Evolutionary conservation across 1,284 basidiomycete species (phyloP).

Genomic region (Ganoderma sinense): DNA sequence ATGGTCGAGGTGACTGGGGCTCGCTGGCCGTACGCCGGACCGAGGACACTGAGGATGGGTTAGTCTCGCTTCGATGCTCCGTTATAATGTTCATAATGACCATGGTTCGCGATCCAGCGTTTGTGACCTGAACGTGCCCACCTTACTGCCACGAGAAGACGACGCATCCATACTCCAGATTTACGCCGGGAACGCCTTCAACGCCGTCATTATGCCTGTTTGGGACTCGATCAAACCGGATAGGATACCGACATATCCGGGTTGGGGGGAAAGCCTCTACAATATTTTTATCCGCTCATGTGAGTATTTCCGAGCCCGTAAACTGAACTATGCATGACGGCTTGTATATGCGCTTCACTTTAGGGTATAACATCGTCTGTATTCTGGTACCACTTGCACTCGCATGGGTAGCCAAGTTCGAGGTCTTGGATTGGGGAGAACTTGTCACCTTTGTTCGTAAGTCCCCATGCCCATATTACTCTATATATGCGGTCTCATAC

Average conservation of each 20-base stretch:
- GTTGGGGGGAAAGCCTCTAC: background rate
- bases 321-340: too few species aligned
- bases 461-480: conserved; percentile 23
- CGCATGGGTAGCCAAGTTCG: conserved; percentile 68
- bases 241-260: background rate
- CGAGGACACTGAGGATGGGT: background rate
- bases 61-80: background rate
- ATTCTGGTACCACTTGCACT: conserved; percentile 68
- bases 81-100: background rate
- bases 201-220: conserved; percentile 3
- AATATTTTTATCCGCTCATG: conserved; percentile 2
- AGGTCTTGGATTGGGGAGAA: conserved; percentile 31
- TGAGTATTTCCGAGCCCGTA: background rate
- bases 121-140: background rate
- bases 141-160: background rate
- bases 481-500: background rate
- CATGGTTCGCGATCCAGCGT: background rate
- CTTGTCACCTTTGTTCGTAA: conserved; percentile 48
- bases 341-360: background rate
- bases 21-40: background rate
- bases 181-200: conserved; percentile 2
- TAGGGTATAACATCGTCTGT: conserved; percentile 60
- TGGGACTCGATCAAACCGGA: conserved; percentile 6
- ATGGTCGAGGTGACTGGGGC: background rate
- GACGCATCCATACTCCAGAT: background rate